Base-by-base conservation (phyloP, 805 yeast genomes). In the Spathaspora hagerdaliae region DNA sequence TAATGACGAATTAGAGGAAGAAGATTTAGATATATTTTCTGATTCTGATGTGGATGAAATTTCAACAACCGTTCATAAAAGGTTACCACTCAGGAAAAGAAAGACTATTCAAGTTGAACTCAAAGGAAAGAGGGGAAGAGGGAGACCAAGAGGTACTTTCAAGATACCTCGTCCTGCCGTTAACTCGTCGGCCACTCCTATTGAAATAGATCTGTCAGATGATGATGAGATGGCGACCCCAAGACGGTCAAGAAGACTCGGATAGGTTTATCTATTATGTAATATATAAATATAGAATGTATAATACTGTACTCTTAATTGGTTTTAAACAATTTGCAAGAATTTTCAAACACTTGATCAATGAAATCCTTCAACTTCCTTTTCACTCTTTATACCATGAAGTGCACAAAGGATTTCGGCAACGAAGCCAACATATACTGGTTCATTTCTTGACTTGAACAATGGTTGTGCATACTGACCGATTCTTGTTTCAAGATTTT, bases 381-480 rank as follows among this genome's bases (percentile, higher is more conserved):
- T 41, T 5, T 59, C 65, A 1, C 54, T 58, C 14, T 50, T 51
- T 6, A 66, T 43, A 0, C 62, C 67, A 45, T 69, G 63, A 19
- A 71, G 47, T 31, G 50, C 54, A 31, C 69, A 58, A 60, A 71
- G 52, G 27, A 71, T 60, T 46, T 67, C 79, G 1, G 95, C 97
- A 0, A 90, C 90, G 46, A 81, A 79, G 2, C 89, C 88, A 44
- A 94, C 81, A 38, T 80, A 76, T 42, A 95, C 90, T 0, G 99
- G 99, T 63, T 94, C 99, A 61, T 94, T 90, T 58, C 99, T 75
- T 0, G 92, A 84, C 51, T 85, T 85, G 37, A 94, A 77, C 71
- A 88, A 52, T 3, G 83, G 82, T 13, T 59, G 52, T 0, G 67
- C 58, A 38, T 61, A 57, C 10, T 57, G 56, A 1, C 72, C 69